Evolutionary conservation across 345 rosid genomes (phyloP), one percentile per base, ranked within the genome.

Genomic region (Syzygium jambos): DNA sequence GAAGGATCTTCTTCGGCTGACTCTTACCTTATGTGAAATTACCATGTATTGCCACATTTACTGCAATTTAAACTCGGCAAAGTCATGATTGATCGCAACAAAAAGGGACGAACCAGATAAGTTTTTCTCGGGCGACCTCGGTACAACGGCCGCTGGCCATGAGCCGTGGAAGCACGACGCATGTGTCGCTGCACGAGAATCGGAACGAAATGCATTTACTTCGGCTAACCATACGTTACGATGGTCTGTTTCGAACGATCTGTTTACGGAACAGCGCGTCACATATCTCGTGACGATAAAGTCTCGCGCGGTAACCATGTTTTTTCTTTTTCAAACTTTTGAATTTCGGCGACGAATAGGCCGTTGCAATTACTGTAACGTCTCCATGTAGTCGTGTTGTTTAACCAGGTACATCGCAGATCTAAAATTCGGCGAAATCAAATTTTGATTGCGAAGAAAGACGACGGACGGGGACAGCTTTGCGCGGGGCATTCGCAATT

Each of bases 211-310:
- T 22, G 59, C 27, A 8, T 55, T 55, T 55, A 55, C 11, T 8
- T 0, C 0, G 5, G 25, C 5, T 22, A 11, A 55, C 27, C 22
- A 0, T 21, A 2, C 59, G 11, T 55, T 55, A 8, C 59, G 25
- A 3, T 22, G 0, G 11, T 22, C 9, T 55, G 59, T 55, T 55
- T 21, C 59, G 8, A 22, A 55, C 27, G 10, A 8, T 22, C 22
- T 22, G 8, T 11, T 55, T 19, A 5, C 1, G 10, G 0, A 34
- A 9, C 5, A 1, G 27, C 5, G 49, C 2, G 6, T 8, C n/a
- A 1, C 1, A 9, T 73, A 73, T 61, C 73, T 61, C 19, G 38
- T 61, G 34, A 61, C 3, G 12, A 34, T 34, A 17, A 4, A 68
- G 0, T 34, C 9, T 34, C 41, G 4, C 8, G 1, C 16, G 4